Evolutionary conservation across 805 yeast species (phyloP), one percentile per base, ranked within the genome.

Genomic region (Maudiozyma turicensis): DNA sequence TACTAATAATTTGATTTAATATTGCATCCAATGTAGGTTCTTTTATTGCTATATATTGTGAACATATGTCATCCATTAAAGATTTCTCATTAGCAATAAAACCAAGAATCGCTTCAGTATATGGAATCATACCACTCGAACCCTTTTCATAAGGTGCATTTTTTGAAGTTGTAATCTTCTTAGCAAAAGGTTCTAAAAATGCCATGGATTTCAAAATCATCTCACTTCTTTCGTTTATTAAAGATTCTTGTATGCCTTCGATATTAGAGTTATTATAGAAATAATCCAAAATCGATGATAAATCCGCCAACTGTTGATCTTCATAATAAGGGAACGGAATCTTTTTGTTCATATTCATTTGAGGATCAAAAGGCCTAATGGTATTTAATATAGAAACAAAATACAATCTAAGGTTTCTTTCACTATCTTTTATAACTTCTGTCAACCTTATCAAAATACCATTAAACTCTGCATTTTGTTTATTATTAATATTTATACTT

Each of bases 401-500:
- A 57, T 75, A 75, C 6, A 66, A 61, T 50, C 74, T 74, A 40
- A 86, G 58, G 42, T 75, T 75, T 43, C 72, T 58, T 52, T 84
- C 88, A 38, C 85, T 77, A 50, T 73, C 74, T 40, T 71, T 72
- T 13, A 86, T 75, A 4, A 81, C 67, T 34, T 72, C 74, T 30
- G 76, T 76, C 38, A 86, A 70, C 58, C 80, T 81, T 33, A 78
- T 76, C 41, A 79, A 68, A 5, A 88, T 77, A 28, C 95, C 93
- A 49, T 76, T 77, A 58, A 85, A 87, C 49, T 76, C 78, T 2
- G 63, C 57, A 47, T 58, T 58, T 20, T 54, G 50, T 47, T 57
- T 58, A 32, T 58, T 53, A 11, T 49, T 44, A 49, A 66, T 60
- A 57, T 64, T 64, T 39, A 78, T 66, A 53, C 72, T 74, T 43